A percentile compares a stretch with the other conserved stretches of the same genome.
Conservation (phyloP, 441 rosid species). For the Mallotus japonicus region DNA sequence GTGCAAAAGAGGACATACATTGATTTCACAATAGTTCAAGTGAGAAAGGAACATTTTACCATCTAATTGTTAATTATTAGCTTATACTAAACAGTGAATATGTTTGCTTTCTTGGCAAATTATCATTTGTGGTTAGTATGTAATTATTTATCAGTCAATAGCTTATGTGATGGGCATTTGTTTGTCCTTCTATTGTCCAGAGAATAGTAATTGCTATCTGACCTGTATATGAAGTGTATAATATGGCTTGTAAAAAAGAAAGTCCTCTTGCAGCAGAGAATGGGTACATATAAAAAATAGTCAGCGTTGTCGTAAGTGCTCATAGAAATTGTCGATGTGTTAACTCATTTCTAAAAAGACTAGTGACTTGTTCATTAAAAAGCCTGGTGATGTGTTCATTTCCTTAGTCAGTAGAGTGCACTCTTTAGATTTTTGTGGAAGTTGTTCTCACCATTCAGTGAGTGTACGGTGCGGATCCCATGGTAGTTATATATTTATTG, state of each 20-base stretch:
- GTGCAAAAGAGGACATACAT: neutral
- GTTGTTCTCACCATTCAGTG: too few relatives aligned
- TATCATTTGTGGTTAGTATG: neutral
- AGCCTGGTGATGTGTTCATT: too few relatives aligned
- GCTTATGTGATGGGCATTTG: neutral
- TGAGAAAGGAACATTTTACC: neutral
- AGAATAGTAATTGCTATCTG: neutral
- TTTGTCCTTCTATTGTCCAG: neutral
- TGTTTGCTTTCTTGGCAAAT: too few relatives aligned
- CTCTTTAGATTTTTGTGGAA: too few relatives aligned
- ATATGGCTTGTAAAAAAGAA: neutral
- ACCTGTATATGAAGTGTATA: neutral
- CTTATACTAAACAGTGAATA: neutral
- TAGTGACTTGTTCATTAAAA: too few relatives aligned
- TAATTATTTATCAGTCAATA: neutral
- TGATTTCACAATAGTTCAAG: neutral
- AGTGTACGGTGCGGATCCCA: neutral
- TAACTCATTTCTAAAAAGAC: too few relatives aligned
- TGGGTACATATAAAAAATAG: neutral
- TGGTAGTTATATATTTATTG: too few relatives aligned
- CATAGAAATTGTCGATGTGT: neutral
- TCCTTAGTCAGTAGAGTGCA: too few relatives aligned
- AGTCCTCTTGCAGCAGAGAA: neutral
- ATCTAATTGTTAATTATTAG: neutral
- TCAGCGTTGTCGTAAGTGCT: neutral